phyloP scores from a whole-genome alignment of 139 green algal species.

The Chlorella sp. region DNA sequence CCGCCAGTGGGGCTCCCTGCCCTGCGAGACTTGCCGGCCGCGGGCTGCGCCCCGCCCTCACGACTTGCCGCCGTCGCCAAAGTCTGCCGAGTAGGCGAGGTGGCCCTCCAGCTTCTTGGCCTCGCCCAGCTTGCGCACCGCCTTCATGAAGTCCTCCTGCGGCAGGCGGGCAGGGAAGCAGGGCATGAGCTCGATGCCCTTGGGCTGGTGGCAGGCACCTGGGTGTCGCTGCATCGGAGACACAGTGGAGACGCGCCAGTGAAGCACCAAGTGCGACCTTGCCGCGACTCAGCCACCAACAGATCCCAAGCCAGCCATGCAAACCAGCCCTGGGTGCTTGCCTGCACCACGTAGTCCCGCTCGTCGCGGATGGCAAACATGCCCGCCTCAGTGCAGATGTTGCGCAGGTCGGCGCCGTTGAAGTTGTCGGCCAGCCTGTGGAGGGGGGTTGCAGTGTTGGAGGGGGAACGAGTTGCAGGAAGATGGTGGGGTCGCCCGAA shows the following conservation, averaged over 20 bases:
- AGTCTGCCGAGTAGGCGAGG: conserved; percentile 80
- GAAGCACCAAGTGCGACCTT: background rate
- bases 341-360: conserved; percentile 86
- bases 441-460: too few species aligned
- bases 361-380: conserved; percentile 99
- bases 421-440: conserved; percentile 97
- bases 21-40: background rate
- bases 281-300: background rate
- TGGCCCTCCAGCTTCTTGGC: conserved; percentile 98
- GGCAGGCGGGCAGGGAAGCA: conserved; percentile 68
- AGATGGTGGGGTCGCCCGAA: too few species aligned
- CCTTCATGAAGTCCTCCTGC: conserved; percentile 99
- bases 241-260: too few species aligned
- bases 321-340: background rate
- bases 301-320: background rate
- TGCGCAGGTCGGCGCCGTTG: conserved; percentile 98
- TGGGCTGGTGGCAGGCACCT: background rate
- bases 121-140: conserved; percentile 97
- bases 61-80: conserved; percentile 67
- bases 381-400: conserved; percentile 99
- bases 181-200: background rate
- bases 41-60: background rate
- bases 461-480: too few species aligned
- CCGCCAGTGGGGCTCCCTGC: background rate
- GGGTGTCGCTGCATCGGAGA: background rate